These are phyloP conservation scores for Xylariales sp. DNA, from an alignment of 2,329 filamentous ascomycete genomes.

Conservation along the genomic window DNA sequence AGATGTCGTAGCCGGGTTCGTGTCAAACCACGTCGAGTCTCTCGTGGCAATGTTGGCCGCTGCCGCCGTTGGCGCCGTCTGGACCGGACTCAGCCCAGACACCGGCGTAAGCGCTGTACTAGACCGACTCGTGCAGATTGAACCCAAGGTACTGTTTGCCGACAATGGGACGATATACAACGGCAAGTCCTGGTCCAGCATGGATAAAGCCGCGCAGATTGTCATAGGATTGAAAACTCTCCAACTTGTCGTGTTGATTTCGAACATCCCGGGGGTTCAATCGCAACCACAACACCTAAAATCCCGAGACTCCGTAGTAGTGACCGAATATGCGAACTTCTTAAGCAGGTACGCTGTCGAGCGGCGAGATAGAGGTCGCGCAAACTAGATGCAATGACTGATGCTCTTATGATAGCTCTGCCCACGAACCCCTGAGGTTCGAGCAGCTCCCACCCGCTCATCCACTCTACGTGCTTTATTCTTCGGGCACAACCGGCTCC, in stretches of 20 bases:
- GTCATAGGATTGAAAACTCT: conserved; percentile 73
- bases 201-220: conserved; percentile 83
- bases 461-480: conserved; percentile 94
- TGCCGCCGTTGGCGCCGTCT: conserved; percentile 85
- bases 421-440: conserved; percentile 68
- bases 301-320: conserved; percentile 55
- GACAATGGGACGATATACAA: conserved; percentile 86
- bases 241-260: conserved; percentile 78
- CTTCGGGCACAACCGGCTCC: conserved; percentile 85
- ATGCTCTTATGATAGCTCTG: conserved; percentile 48
- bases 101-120: conserved; percentile 91
- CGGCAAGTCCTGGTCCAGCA: conserved; percentile 85
- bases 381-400: conserved; percentile 37
- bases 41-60: conserved; percentile 89
- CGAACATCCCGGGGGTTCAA: conserved; percentile 65
- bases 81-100: conserved; percentile 94
- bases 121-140: conserved; percentile 86
- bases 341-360: conserved; percentile 50
- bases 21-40: conserved; percentile 90
- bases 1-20: conserved; percentile 76
- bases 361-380: no score
- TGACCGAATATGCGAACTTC: conserved; percentile 60
- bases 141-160: conserved; percentile 83
- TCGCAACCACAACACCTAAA: conserved; percentile 57
- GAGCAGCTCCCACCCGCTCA: conserved; percentile 84